These are phyloP conservation scores for Monosporascus ibericus DNA, from an alignment of 2,329 filamentous ascomycete species.

Conservation along the genomic window DNA sequence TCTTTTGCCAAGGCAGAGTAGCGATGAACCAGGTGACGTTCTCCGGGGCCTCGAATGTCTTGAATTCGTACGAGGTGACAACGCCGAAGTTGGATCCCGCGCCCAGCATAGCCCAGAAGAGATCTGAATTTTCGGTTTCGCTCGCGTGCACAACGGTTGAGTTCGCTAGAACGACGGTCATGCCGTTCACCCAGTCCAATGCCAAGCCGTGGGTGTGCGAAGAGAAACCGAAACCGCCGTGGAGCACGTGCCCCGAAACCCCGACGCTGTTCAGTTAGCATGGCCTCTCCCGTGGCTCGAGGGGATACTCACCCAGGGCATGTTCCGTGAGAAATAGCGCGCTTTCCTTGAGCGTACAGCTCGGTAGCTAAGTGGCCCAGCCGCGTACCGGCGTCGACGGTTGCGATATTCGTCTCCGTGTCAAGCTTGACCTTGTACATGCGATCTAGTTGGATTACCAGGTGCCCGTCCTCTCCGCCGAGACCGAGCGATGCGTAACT, in stretches of 20 bases:
- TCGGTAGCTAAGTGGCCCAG: slow-evolving; percentile 32
- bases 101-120: slow-evolving; percentile 28
- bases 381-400: slow-evolving; percentile 36
- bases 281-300: neutral
- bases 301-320: slow-evolving; percentile 29
- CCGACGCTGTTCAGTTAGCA: slow-evolving; percentile 24
- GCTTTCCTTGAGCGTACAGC: slow-evolving; percentile 25
- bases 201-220: slow-evolving; percentile 39
- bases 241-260: slow-evolving; percentile 29
- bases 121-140: slow-evolving; percentile 24
- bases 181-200: slow-evolving; percentile 36
- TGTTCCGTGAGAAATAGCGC: slow-evolving; percentile 30
- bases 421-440: slow-evolving; percentile 36
- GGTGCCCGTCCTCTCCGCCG: slow-evolving; percentile 38
- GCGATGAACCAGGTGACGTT: slow-evolving; percentile 25
- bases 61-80: slow-evolving; percentile 23
- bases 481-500: slow-evolving; percentile 40
- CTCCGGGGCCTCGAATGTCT: slow-evolving; percentile 23
- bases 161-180: slow-evolving; percentile 25
- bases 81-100: slow-evolving; percentile 28
- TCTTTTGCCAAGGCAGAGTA: slow-evolving; percentile 20
- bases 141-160: slow-evolving; percentile 22
- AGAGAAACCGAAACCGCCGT: slow-evolving; percentile 31
- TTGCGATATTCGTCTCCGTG: slow-evolving; percentile 30
- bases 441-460: slow-evolving; percentile 38